phyloP scores from a whole-genome alignment of 345 rosid genomes.

The Bruguiera gymnorhiza region DNA sequence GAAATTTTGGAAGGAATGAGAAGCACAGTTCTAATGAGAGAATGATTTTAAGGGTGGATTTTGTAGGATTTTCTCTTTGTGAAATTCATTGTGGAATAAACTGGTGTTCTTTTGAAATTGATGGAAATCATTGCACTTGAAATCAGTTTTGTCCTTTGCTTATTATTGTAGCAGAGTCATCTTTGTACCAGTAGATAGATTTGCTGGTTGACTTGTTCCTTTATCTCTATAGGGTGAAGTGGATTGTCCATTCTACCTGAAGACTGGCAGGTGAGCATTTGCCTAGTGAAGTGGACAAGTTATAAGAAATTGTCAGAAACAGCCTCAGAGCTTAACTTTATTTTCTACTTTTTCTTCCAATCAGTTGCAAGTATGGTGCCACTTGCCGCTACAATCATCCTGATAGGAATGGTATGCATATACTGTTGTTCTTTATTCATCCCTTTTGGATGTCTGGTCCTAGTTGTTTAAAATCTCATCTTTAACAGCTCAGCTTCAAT shows the following conservation, averaged over 20 bases:
- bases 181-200: too few species aligned
- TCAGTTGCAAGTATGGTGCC: conserved; percentile 92
- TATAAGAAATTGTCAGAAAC: neutral
- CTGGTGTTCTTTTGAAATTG: too few species aligned
- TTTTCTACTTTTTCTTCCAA: conserved; percentile 14
- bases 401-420: conserved; percentile 66
- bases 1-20: neutral
- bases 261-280: conserved; percentile 79
- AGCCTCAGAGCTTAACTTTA: conserved; percentile 5
- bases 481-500: neutral
- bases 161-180: too few species aligned
- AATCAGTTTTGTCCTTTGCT: too few species aligned
- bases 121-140: too few species aligned
- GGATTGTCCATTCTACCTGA: conserved; percentile 91
- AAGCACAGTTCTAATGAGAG: neutral
- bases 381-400: conserved; percentile 96
- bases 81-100: neutral
- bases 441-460: neutral
- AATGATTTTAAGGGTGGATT: neutral
- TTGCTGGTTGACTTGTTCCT: neutral
- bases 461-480: neutral
- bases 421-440: neutral
- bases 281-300: neutral
- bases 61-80: neutral
- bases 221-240: conserved; percentile 59